Evolutionary conservation across 2,329 filamentous ascomycete species (phyloP), one percentile per base, ranked within the genome.

Genomic region (Plectosphaerella plurivora): DNA sequence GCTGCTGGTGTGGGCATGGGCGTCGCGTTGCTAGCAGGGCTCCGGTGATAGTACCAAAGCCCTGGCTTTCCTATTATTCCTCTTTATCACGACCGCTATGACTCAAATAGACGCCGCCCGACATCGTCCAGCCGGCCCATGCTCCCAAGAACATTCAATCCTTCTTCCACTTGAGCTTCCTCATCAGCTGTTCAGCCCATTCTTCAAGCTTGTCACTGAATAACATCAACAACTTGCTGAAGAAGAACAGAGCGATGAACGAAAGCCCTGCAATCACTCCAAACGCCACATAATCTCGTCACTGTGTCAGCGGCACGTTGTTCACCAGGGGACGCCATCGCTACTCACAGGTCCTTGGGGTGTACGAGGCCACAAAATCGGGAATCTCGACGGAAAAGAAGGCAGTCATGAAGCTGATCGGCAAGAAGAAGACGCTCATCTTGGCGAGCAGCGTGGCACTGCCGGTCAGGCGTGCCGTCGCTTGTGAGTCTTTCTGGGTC

Each of bases 391-490:
- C 78, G 6, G 83, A 85, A 65, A 90, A 91, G 67, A 90, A 91
- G 33, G 76, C 82, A 4, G 87, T 89, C 81, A 91, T 84, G 47
- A 91, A 77, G 58, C 80, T 86, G 55, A 91, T 85, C 1, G 88
- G 88, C 51, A 91, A 75, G 69, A 91, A 91, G 49, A 91, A 73
- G 41, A 91, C 87, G 12, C 84, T 88, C 6, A 87, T 81, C 64
- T 91, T 91, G 46, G 86, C 87, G 11, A 91, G 74, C 5, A 91
- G 71, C 5, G 89, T 82, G 4, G 87, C 88, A 57, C 87, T 84
- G 53, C 87, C 76, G 1, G 87, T 90, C 18, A 91, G 76, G 18
- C 84, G 79, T 54, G 89, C 87, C 11, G 89, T 87, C 4, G 83
- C 82, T 57, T 84, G 80, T 0, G 86, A 88, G 65, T 91, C 86